Evolutionary conservation across 148 eudicot genomes (phyloP).

Genomic region (Spergularia bocconei): DNA sequence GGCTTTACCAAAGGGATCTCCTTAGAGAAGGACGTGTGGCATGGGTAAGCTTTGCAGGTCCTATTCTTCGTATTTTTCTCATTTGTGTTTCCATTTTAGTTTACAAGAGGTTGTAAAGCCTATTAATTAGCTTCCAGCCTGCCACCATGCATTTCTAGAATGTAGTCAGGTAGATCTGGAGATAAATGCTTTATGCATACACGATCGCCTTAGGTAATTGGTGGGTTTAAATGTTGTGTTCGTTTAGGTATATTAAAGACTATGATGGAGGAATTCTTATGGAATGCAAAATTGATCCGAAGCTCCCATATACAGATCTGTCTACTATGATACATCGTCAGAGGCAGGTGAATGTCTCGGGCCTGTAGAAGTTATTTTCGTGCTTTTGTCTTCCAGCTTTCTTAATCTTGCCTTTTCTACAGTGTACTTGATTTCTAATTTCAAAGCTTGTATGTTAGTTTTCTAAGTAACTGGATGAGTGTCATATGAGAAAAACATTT

Average conservation of each 20-base stretch:
- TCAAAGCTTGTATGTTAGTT: neutral
- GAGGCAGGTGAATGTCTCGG: slow-evolving; percentile 57
- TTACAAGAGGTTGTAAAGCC: neutral
- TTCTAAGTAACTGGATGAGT: neutral
- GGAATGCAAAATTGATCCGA: slow-evolving; percentile 97
- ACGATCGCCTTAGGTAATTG: slow-evolving; percentile 3
- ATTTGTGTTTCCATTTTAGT: neutral
- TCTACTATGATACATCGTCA: slow-evolving; percentile 92
- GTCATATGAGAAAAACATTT: neutral
- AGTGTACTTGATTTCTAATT: neutral
- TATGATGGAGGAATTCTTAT: slow-evolving; percentile 98
- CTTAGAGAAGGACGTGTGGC: slow-evolving; percentile 92
- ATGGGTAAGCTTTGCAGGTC: slow-evolving; percentile 61
- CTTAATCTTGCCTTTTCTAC: slow-evolving; percentile 1
- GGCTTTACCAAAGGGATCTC: slow-evolving; percentile 95
- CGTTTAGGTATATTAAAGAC: slow-evolving; percentile 82
- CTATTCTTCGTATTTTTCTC: neutral
- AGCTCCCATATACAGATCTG: slow-evolving; percentile 95
- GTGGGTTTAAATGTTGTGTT: neutral
- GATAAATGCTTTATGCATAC: neutral
- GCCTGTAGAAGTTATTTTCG: neutral
- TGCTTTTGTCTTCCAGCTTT: neutral
- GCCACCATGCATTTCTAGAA: slow-evolving; percentile 4
- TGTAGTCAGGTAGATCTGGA: neutral
- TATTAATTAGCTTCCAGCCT: neutral